Evolutionary conservation across 140 eudicot species (phyloP), one percentile per base, ranked within the genome.

Genomic region (Cichorium intybus): DNA sequence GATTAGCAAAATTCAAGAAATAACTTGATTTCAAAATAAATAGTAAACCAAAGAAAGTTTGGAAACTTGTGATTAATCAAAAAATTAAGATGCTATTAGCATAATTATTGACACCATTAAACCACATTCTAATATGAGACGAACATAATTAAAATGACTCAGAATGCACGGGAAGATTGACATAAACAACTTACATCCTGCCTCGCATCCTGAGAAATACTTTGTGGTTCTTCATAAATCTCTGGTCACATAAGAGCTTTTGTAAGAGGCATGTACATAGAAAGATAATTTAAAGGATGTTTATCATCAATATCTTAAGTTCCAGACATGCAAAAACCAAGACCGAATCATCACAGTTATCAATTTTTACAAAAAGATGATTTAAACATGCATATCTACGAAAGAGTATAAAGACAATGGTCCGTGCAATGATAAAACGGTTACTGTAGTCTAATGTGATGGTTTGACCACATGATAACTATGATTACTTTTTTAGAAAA

Each of bases 161-260:
- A 26, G 29, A 5, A 26, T 2, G 29, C 29, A 26, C 4, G n/a
- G n/a, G n/a, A n/a, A n/a, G n/a, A n/a, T n/a, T n/a, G n/a, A n/a
- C n/a, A n/a, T 26, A 26, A 75, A 22, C 15, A 52, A 46, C 89
- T 76, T 77, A 83, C 89, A 64, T 57, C 45, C 41, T 16, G 73
- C 48, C 58, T 71, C 43, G 71, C 75, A 64, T 22, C 89, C 64
- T 71, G 78, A 79, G 49, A 76, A 54, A 51, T 71, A 56, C 72
- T 83, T 55, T 64, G 60, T n/a, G 69, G 21, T 53, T 77, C 87
- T 54, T 62, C 70, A 61, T 82, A 71, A 48, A 50, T 61, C 67
- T 82, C 96, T 85, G 96, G 34, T 60, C 58, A 78, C 39, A 69
- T 62, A 41, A 23, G 46, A 60, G 68, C 16, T 41, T 27, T 28